These are phyloP conservation scores for Penicilliopsis zonata DNA, from an alignment of 495 filamentous ascomycete species.

Conservation along the genomic window DNA sequence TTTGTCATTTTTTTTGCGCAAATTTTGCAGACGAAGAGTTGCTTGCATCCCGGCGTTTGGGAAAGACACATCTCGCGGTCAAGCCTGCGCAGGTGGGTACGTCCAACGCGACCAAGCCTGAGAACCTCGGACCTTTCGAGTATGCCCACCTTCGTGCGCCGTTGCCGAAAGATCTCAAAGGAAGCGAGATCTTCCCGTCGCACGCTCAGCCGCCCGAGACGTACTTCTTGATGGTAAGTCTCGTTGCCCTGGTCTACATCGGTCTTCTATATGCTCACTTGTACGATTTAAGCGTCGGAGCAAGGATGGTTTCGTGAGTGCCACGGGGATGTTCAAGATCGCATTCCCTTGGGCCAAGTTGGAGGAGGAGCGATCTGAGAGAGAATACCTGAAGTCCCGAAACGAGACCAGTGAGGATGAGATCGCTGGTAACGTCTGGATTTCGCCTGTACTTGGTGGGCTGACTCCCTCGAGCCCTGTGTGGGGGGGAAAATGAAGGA, in stretches of 20 bases:
- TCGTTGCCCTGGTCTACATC: not conserved
- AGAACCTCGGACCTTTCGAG: constrained; percentile 75
- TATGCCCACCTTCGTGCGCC: constrained; percentile 92
- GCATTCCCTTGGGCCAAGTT: constrained; percentile 86
- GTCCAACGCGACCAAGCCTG: constrained; percentile 51
- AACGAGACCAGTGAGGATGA: constrained; percentile 74
- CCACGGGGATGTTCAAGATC: constrained; percentile 99
- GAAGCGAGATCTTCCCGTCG: constrained; percentile 82
- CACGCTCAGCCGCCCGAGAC: constrained; percentile 55
- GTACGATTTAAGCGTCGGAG: constrained; percentile 58
- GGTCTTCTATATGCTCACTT: constrained; percentile 1
- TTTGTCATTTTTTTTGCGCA: constrained; percentile 4
- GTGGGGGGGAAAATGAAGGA: constrained; percentile 2
- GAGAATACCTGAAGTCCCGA: constrained; percentile 70
- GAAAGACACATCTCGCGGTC: constrained; percentile 81
- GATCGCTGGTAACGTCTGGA: constrained; percentile 95
- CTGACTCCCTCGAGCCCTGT: constrained; percentile 1
- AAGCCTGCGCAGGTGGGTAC: constrained; percentile 56
- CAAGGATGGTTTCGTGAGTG: constrained; percentile 86
- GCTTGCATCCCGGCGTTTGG: constrained; percentile 72
- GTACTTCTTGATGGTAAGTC: constrained; percentile 86
- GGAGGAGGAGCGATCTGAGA: constrained; percentile 76
- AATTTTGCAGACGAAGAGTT: constrained; percentile 59
- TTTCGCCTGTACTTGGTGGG: constrained; percentile 69
- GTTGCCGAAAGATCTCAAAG: constrained; percentile 71